Percentiles rank a stretch among this genome's conserved stretches.
phyloP scores from a whole-genome alignment of 176 grass and related monocot genomes.

The Secale cereale region DNA sequence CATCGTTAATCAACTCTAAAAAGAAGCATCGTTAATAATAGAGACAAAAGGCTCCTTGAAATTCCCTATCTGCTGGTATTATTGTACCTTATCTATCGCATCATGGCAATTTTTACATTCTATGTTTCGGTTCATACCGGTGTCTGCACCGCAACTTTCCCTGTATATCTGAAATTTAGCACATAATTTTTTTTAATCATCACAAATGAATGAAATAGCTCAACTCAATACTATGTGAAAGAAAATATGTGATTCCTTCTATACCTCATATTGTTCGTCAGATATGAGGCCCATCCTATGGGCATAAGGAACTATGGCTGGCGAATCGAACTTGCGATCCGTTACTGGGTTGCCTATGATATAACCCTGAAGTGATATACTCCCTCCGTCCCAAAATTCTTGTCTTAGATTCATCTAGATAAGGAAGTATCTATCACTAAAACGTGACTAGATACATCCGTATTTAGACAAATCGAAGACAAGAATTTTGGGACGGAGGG shows the following conservation, averaged over 20 bases:
- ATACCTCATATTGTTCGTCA: not conserved
- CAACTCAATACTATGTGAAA: not conserved
- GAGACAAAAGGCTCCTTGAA: not conserved
- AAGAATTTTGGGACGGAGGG: too few relatives aligned
- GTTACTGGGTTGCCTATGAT: not conserved
- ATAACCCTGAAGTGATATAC: not conserved
- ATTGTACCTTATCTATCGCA: not conserved
- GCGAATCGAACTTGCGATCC: not conserved
- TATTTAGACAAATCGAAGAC: too few relatives aligned
- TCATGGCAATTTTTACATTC: not conserved
- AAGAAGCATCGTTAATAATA: not conserved
- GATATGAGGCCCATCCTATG: not conserved
- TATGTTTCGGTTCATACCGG: not conserved
- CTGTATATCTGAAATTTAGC: not conserved
- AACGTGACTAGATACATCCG: too few relatives aligned
- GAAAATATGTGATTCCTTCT: not conserved
- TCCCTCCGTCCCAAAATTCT: too few relatives aligned
- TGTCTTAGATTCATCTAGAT: too few relatives aligned
- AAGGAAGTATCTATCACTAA: too few relatives aligned
- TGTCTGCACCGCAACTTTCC: not conserved
- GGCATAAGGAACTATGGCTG: not conserved
- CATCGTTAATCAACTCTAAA: too few relatives aligned
- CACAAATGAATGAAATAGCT: not conserved
- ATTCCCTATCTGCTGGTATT: not conserved
- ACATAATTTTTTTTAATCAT: not conserved